Evolutionary conservation across 2,329 filamentous ascomycete species (phyloP).

Genomic region (Colletotrichum sp.): DNA sequence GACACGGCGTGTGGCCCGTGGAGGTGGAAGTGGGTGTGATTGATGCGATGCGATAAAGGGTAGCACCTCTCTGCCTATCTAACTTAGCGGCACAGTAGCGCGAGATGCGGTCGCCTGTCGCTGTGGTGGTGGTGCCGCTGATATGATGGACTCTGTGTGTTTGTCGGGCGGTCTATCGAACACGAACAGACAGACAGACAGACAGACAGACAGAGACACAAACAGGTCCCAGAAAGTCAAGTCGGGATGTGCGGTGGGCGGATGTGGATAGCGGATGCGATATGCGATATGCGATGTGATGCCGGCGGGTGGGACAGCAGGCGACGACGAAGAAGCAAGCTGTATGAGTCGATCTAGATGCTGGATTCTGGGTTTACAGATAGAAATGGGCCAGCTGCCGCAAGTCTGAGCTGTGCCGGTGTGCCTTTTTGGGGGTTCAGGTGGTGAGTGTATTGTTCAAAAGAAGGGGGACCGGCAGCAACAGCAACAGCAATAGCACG

Average conservation of each 20-base stretch:
- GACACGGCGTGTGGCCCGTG: neutral
- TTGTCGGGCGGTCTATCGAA: neutral
- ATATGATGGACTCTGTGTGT: neutral
- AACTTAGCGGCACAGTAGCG: neutral
- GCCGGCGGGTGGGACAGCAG: neutral
- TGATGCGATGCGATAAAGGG: slow-evolving; percentile 18
- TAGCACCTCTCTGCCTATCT: slow-evolving; percentile 5
- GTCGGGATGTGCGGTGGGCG: neutral
- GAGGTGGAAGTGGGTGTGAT: neutral
- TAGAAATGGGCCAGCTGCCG: neutral
- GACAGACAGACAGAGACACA: neutral
- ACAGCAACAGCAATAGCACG: neutral
- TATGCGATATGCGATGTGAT: neutral
- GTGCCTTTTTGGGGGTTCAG: neutral
- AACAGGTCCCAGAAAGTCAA: neutral
- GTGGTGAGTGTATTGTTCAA: neutral
- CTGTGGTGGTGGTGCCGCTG: neutral
- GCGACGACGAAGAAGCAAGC: neutral
- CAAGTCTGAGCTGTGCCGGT: neutral
- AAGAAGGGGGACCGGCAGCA: neutral
- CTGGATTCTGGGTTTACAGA: neutral
- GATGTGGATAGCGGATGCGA: neutral
- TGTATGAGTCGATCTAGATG: neutral
- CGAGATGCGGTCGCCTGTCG: neutral
- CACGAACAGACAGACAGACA: neutral